phyloP scores from a whole-genome alignment of 2,329 filamentous ascomycete genomes.

The Teratosphaeria gauchensis region DNA sequence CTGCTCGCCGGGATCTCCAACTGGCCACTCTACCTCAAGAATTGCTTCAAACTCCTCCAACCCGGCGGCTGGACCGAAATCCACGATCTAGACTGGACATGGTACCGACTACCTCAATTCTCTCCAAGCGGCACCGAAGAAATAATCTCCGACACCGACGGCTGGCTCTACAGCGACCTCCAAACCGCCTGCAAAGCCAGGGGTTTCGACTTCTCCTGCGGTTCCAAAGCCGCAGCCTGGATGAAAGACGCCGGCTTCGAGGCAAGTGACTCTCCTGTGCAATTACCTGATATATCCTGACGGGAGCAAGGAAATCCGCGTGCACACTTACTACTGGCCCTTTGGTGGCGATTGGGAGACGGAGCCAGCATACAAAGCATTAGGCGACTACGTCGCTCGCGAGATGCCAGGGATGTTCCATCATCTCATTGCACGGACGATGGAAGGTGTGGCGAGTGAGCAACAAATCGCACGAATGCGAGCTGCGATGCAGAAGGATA shows the following conservation, averaged over 20 bases:
- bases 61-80: conserved; percentile 12
- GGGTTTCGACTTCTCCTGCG: conserved; percentile 9
- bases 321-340: conserved; percentile 10
- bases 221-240: conserved; percentile 3
- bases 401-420: background rate
- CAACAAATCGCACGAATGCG: background rate
- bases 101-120: background rate
- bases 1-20: conserved; percentile 9
- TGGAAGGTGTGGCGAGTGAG: background rate
- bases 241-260: conserved; percentile 12
- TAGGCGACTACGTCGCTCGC: conserved; percentile 1
- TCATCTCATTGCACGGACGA: conserved; percentile 1
- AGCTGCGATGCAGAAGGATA: conserved; percentile 1
- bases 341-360: conserved; percentile 5
- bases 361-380: background rate
- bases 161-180: background rate
- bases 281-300: no score
- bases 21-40: conserved; percentile 8
- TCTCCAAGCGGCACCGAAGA: background rate
- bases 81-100: conserved; percentile 9
- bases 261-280: no score
- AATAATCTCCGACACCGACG: background rate
- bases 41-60: conserved; percentile 5
- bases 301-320: conserved; percentile 5
- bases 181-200: background rate